A percentile compares a stretch with the other conserved stretches of the same genome.
phyloP scores from a whole-genome alignment of 1,139 yeast genomes.

The Taphrina populina region DNA sequence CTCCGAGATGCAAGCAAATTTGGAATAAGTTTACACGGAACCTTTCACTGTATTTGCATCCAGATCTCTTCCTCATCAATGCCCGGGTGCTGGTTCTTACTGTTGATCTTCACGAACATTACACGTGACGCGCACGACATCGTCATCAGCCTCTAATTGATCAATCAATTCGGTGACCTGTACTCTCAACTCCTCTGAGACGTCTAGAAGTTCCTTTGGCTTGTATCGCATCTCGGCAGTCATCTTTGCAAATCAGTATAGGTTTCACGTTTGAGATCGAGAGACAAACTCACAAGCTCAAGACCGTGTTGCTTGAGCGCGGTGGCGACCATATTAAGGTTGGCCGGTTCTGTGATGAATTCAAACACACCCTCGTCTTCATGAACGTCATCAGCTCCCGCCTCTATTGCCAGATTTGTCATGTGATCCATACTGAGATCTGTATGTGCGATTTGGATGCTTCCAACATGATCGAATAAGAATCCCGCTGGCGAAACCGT shows the following conservation, averaged over 20 bases:
- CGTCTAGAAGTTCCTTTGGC: conserved; percentile 41
- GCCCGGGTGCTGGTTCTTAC: neutral
- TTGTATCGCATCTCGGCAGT: conserved; percentile 54
- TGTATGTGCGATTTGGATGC: conserved; percentile 44
- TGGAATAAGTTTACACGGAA: conserved; percentile 28
- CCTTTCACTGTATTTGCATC: neutral
- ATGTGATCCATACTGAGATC: conserved; percentile 54
- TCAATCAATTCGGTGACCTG: conserved; percentile 18
- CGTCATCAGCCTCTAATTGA: conserved; percentile 20
- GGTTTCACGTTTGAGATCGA: conserved; percentile 65
- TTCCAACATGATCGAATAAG: conserved; percentile 73
- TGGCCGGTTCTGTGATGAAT: conserved; percentile 58
- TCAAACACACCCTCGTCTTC: conserved; percentile 52
- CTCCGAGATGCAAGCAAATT: conserved; percentile 39
- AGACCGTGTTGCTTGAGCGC: conserved; percentile 56
- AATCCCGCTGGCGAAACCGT: conserved; percentile 73
- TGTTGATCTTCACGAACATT: conserved; percentile 4
- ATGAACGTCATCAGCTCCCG: conserved; percentile 71
- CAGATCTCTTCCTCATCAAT: neutral
- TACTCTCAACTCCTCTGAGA: neutral
- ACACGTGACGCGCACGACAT: conserved; percentile 18
- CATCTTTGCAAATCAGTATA: conserved; percentile 57
- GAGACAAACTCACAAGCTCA: conserved; percentile 66
- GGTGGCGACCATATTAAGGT: conserved; percentile 62
- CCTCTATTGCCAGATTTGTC: conserved; percentile 70